Base-by-base conservation (phyloP, 2,329 filamentous ascomycete species). In the Aspergillus spinulosporus region DNA sequence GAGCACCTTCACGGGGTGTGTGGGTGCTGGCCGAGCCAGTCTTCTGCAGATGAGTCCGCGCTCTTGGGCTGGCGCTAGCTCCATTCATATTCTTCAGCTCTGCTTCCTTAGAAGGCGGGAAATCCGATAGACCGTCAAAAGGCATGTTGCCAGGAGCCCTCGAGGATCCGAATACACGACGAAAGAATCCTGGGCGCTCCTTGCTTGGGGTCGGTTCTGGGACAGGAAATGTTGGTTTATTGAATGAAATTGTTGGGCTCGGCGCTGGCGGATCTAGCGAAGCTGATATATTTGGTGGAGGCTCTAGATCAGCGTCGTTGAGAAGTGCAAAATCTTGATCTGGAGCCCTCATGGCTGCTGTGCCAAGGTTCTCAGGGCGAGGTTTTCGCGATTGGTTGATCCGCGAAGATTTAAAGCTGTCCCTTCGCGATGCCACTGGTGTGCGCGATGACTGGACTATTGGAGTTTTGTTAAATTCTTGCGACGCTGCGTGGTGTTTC, bases 181-280 rank as follows among this genome's bases (percentile, higher is more conserved):
- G 86, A 78, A 97, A 97, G 78, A 99, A 97, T 15, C 94, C 92
- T 6, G 84, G 89, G 56, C 86, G 85, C 67, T 90, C 87, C 69
- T 88, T 90, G 51, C 79, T 78, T 63, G 72, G 77, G 60, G 68
- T 76, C 60, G 74, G 73, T 68, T 76, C 59, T 70, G 72, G 59
- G 71, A 72, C 42, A 40, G 72, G 68, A 26, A 76, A 71, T 26
- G 72, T 68, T 12, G 74, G 64, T 57, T 83, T 84, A 40, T 80
- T 76, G 58, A 78, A 78, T 44, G 76, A 78, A 54, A 83, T 79
- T 14, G 78, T 76, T 42, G 82, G 80, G 61, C 81, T 80, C 47
- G 82, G 79, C 12, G 80, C 79, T 47, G 79, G 75, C 59, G 79
- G 74, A 58, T 82, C 79, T 53, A 76, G 69, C 45, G 76, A 74